phyloP scores from a whole-genome alignment of 2,329 filamentous ascomycete genomes.

The Eutypella sp. region DNA sequence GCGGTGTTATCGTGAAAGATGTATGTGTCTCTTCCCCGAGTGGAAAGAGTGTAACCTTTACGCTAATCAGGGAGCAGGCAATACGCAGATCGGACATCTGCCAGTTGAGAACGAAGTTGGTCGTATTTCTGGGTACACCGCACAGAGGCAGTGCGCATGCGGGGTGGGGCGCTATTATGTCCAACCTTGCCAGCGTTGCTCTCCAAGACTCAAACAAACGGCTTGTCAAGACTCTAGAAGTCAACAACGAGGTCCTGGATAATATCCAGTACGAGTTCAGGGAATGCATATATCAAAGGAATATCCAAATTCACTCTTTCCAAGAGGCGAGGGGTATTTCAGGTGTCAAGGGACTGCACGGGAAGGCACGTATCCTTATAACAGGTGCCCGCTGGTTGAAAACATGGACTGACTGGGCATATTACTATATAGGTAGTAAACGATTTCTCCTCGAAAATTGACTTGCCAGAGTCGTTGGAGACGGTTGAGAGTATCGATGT shows the following conservation, averaged over 20 bases:
- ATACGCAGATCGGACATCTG: slow-evolving; percentile 24
- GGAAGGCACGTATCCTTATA: slow-evolving; percentile 24
- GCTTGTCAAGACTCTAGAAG: slow-evolving; percentile 25
- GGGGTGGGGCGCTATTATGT: slow-evolving; percentile 28
- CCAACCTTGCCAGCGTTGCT: slow-evolving; percentile 27
- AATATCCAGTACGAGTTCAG: slow-evolving; percentile 33
- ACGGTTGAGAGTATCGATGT: slow-evolving; percentile 34
- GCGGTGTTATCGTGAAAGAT: slow-evolving; percentile 34
- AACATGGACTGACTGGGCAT: slow-evolving; percentile 1
- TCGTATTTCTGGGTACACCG: slow-evolving; percentile 36
- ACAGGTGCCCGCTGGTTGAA: background rate
- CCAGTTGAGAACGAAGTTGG: slow-evolving; percentile 23
- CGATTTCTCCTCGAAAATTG: slow-evolving; percentile 36
- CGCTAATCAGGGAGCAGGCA: slow-evolving; percentile 17
- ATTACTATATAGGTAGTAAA: slow-evolving; percentile 27
- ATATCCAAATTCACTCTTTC: slow-evolving; percentile 35
- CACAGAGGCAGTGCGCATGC: slow-evolving; percentile 30
- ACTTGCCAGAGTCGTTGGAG: slow-evolving; percentile 26
- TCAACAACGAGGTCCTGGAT: slow-evolving; percentile 31
- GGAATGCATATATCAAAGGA: slow-evolving; percentile 13
- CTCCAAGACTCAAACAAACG: slow-evolving; percentile 30
- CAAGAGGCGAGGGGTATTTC: slow-evolving; percentile 29
- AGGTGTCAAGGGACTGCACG: slow-evolving; percentile 28
- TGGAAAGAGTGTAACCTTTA: too few species aligned
- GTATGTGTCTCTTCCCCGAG: slow-evolving; percentile 11